These are phyloP conservation scores for Ilex paraguariensis DNA, from an alignment of 305 asterid genomes.

Conservation along the genomic window DNA sequence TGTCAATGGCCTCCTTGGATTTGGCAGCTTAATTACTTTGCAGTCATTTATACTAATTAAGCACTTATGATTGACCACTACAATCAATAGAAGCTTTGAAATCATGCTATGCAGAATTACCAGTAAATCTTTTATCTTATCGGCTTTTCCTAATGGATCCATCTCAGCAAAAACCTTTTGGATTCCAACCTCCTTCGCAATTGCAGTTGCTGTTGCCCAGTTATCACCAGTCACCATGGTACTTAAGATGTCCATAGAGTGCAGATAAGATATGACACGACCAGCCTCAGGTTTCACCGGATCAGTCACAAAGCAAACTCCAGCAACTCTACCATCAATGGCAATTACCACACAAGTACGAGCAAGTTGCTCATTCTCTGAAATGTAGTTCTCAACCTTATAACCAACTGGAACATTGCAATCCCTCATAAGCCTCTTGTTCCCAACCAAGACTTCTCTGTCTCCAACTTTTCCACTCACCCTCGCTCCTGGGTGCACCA, in stretches of 20 bases:
- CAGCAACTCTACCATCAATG: constrained; percentile 61
- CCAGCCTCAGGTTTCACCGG: no score
- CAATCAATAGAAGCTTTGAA: no score
- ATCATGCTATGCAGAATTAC: constrained; percentile 22
- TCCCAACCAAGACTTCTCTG: constrained; percentile 65
- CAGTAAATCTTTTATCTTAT: constrained; percentile 87
- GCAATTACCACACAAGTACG: constrained; percentile 87
- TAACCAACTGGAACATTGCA: constrained; percentile 44
- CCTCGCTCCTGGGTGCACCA: constrained; percentile 89
- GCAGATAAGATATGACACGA: constrained; percentile 62
- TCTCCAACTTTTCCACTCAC: constrained; percentile 78
- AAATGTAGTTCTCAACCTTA: constrained; percentile 55
- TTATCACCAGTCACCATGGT: constrained; percentile 98
- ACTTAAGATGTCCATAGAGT: constrained; percentile 58
- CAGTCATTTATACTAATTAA: no score
- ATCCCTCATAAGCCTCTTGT: constrained; percentile 72
- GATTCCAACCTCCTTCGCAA: constrained; percentile 84
- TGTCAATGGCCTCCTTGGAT: no score
- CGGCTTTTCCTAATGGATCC: constrained; percentile 92
- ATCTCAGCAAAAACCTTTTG: constrained; percentile 85
- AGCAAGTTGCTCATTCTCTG: constrained; percentile 72
- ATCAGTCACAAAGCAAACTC: constrained; percentile 84
- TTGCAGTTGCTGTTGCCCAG: constrained; percentile 92
- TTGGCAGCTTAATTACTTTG: no score
- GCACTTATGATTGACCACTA: no score